Conservation (phyloP, 345 rosid genomes). For the Excoecaria cochinchinensis region DNA sequence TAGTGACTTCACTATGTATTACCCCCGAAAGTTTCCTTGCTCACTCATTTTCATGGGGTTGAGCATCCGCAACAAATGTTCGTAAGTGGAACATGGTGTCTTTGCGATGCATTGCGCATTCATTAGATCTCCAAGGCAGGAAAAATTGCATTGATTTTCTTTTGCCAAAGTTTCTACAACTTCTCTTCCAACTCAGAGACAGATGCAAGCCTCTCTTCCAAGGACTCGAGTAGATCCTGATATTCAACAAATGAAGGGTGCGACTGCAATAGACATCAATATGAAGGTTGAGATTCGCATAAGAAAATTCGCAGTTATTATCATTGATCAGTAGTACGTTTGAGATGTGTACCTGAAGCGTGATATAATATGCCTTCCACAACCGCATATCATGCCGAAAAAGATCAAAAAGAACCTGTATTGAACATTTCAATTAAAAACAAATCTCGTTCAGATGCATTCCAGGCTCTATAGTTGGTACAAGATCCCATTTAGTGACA, state of each 20-base stretch:
- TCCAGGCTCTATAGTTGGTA: not conserved
- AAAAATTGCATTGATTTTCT: constrained; percentile 6
- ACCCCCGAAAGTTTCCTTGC: not conserved
- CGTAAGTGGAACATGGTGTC: not conserved
- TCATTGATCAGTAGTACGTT: not conserved
- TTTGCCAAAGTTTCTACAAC: constrained; percentile 16
- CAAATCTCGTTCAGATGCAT: not conserved
- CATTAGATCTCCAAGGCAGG: not conserved
- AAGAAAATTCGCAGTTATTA: not conserved
- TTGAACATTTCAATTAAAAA: not conserved
- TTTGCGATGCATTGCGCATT: not conserved
- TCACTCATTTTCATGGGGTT: not conserved
- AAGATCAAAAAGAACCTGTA: constrained; percentile 85
- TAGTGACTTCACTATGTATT: constrained; percentile 8
- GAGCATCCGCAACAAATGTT: not conserved
- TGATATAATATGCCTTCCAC: constrained; percentile 82
- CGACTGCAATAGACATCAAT: constrained; percentile 42
- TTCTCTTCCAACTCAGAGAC: constrained; percentile 28
- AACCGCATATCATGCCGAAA: constrained; percentile 70
- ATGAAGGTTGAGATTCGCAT: constrained; percentile 6
- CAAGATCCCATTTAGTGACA: not conserved
- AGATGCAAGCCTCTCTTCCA: constrained; percentile 62
- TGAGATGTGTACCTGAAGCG: constrained; percentile 36
- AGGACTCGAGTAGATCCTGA: constrained; percentile 60
- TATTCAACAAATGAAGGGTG: constrained; percentile 63